Evolutionary conservation across 352 stramenopile genomes (phyloP).

Genomic region (Phytophthora cactorum): DNA sequence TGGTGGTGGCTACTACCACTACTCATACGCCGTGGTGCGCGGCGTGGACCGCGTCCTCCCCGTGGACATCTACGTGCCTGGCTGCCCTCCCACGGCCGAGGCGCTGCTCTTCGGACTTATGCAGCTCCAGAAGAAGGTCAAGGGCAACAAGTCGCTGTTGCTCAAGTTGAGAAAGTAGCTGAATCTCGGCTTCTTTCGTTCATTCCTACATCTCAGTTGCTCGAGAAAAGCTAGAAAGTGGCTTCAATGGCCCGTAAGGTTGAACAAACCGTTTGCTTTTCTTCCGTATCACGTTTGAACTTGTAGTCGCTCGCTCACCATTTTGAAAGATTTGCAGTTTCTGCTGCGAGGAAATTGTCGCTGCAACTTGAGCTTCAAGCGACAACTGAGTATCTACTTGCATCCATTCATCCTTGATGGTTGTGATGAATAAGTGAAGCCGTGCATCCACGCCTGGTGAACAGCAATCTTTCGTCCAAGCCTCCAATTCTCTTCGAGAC

Average conservation of each 20-base stretch:
- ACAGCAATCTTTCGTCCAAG: conserved; percentile 15
- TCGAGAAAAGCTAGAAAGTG: conserved; percentile 1
- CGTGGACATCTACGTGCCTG: conserved; percentile 98
- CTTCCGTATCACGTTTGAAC: conserved; percentile 7
- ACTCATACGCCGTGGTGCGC: conserved; percentile 96
- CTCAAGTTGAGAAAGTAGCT: conserved; percentile 93
- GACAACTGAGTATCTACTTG: conserved; percentile 14
- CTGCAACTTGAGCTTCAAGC: conserved; percentile 8
- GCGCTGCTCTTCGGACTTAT: conserved; percentile 97
- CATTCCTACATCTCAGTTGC: not conserved
- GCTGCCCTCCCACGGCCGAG: conserved; percentile 97
- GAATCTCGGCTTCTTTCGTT: not conserved
- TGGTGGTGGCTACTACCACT: conserved; percentile 90
- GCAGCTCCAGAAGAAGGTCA: conserved; percentile 99
- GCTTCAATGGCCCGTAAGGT: conserved; percentile 5
- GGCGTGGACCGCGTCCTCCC: conserved; percentile 96
- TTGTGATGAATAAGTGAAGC: conserved; percentile 37
- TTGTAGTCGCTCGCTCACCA: not conserved
- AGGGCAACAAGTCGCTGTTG: conserved; percentile 94
- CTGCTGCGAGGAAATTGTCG: not conserved
- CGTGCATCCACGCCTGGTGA: conserved; percentile 26
- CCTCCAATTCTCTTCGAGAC: conserved; percentile 4
- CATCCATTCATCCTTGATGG: conserved; percentile 28
- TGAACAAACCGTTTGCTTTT: conserved; percentile 2
- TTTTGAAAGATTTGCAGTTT: not conserved